phyloP scores from a whole-genome alignment of 176 grass and related monocot species.

The Zizania latifolia region DNA sequence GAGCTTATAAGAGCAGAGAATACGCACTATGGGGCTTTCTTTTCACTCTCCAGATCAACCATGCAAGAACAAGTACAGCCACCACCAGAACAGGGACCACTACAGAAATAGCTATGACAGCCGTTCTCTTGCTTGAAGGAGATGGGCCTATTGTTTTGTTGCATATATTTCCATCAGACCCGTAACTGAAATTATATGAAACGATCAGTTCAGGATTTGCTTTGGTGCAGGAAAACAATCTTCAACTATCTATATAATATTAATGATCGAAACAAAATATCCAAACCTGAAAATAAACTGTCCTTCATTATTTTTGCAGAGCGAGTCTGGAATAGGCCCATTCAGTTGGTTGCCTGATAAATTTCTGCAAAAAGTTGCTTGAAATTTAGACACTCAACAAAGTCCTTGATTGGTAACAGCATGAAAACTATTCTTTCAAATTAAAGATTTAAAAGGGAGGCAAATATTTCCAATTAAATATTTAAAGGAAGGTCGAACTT shows the following conservation, averaged over 20 bases:
- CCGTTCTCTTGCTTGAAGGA: no score
- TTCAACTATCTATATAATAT: not conserved
- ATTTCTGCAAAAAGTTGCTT: slow-evolving; percentile 5
- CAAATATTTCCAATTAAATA: not conserved
- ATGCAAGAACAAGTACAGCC: not conserved
- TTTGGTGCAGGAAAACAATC: not conserved
- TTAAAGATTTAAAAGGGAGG: not conserved
- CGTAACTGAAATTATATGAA: not conserved
- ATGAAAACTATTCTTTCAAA: not conserved
- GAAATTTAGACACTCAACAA: not conserved
- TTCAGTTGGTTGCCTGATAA: slow-evolving; percentile 33
- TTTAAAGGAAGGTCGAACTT: not conserved
- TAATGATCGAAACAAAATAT: not conserved
- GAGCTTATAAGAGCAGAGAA: not conserved
- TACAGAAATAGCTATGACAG: not conserved
- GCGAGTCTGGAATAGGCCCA: not conserved
- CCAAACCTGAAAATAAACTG: not conserved
- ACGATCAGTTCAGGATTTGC: not conserved
- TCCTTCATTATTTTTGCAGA: not conserved
- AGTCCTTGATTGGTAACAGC: not conserved
- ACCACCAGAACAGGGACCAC: not conserved
- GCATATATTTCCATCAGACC: not conserved
- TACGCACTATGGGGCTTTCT: not conserved
- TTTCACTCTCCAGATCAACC: not conserved
- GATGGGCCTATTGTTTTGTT: not conserved